Evolutionary conservation across 2,329 filamentous ascomycete species (phyloP).

Genomic region (Pyricularia sp.): DNA sequence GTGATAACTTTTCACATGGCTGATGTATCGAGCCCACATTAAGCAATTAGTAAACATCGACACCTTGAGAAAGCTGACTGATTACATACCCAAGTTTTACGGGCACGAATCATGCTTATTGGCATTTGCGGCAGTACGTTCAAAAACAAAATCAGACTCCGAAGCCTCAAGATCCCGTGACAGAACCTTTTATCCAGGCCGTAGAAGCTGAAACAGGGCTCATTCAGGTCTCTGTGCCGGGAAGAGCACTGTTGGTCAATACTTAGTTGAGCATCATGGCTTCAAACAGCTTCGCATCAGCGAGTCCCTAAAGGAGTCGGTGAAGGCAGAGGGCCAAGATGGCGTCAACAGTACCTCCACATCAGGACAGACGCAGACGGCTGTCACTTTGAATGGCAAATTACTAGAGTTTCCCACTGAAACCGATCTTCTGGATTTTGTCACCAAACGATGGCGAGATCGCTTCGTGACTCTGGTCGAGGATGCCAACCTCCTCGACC

Average conservation of each 20-base stretch:
- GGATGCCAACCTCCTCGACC: constrained; percentile 63
- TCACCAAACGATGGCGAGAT: constrained; percentile 74
- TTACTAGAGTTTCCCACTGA: constrained; percentile 50
- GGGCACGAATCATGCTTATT: constrained; percentile 52
- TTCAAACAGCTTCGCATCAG: constrained; percentile 65
- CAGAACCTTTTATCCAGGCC: not conserved
- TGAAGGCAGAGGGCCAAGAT: not conserved
- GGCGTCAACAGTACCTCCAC: not conserved
- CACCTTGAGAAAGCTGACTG: not conserved
- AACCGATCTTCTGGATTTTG: constrained; percentile 64
- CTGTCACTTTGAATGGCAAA: not conserved
- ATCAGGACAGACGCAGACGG: not conserved
- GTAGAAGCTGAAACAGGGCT: constrained; percentile 8
- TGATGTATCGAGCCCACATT: not conserved
- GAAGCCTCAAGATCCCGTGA: not conserved
- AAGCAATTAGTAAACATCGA: not conserved
- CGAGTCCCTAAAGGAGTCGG: constrained; percentile 9
- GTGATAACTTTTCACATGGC: not conserved
- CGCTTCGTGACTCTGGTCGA: constrained; percentile 81
- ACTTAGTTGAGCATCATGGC: constrained; percentile 73
- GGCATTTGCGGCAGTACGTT: constrained; percentile 63
- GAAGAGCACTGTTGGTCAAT: constrained; percentile 82
- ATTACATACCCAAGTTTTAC: not conserved
- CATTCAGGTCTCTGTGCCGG: constrained; percentile 78
- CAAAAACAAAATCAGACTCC: constrained; percentile 1